Evolutionary conservation across 2,329 filamentous ascomycete genomes (phyloP).

Genomic region (Cladobotryum protrusum): DNA sequence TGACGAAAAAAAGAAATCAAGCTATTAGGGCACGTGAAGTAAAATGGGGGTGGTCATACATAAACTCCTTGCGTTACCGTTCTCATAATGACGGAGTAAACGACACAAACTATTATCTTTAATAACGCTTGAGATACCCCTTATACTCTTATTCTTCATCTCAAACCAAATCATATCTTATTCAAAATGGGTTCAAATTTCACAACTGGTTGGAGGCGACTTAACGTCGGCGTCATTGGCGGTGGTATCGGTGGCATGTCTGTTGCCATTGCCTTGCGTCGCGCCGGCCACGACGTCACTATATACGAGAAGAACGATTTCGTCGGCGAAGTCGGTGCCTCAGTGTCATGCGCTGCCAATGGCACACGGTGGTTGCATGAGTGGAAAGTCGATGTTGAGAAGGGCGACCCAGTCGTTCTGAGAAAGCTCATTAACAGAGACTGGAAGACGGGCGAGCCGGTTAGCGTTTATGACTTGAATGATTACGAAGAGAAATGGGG

Average conservation of each 20-base stretch:
- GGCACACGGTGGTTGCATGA: slow-evolving; percentile 64
- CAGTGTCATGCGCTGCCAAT: slow-evolving; percentile 63
- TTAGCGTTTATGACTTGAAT: slow-evolving; percentile 56
- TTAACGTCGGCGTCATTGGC: slow-evolving; percentile 40
- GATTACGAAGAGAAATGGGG: slow-evolving; percentile 63
- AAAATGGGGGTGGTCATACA: no score
- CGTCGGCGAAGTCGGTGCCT: slow-evolving; percentile 61
- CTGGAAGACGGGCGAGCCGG: slow-evolving; percentile 62
- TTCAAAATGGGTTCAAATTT: slow-evolving; percentile 21
- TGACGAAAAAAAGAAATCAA: no score
- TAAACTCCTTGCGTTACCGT: no score
- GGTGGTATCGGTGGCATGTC: slow-evolving; percentile 45
- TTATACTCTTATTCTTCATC: no score
- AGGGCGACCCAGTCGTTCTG: slow-evolving; percentile 60
- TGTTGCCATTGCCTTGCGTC: slow-evolving; percentile 40
- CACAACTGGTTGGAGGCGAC: slow-evolving; percentile 34
- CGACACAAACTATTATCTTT: no score
- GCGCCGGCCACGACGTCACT: slow-evolving; percentile 44
- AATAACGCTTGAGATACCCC: no score
- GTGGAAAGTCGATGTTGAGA: slow-evolving; percentile 58
- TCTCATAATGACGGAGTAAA: no score
- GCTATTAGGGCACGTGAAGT: no score
- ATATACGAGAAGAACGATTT: slow-evolving; percentile 63
- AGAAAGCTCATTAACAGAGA: slow-evolving; percentile 62
- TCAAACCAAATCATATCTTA: not conserved